phyloP scores from a whole-genome alignment of 352 stramenopile genomes.

The Globisporangium parvum region DNA sequence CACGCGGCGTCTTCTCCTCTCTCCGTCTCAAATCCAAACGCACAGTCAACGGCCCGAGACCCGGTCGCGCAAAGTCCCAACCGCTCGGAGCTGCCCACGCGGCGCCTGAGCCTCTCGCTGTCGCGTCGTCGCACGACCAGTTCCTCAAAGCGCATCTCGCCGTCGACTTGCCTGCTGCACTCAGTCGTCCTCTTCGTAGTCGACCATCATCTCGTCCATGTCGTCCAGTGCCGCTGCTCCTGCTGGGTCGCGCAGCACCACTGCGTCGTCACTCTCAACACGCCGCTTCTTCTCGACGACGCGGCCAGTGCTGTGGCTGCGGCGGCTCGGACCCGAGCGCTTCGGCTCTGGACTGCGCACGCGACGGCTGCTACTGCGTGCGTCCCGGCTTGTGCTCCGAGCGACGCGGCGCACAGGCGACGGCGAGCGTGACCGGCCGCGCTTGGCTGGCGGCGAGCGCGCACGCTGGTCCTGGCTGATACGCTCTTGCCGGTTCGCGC shows the following conservation, averaged over 20 bases:
- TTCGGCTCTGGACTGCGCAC: constrained; percentile 8
- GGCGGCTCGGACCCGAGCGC: background rate
- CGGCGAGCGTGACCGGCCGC: constrained; percentile 26
- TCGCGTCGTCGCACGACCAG: background rate
- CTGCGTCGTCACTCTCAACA: constrained; percentile 18
- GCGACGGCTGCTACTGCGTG: background rate
- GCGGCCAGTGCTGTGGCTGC: background rate
- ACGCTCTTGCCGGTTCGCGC: background rate
- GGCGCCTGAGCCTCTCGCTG: constrained; percentile 6
- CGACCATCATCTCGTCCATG: constrained; percentile 74
- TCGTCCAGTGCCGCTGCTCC: constrained; percentile 43
- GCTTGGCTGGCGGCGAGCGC: constrained; percentile 10
- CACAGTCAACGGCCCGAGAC: no score
- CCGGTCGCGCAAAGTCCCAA: background rate
- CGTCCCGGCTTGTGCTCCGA: background rate
- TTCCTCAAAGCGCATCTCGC: background rate
- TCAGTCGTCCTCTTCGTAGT: constrained; percentile 80
- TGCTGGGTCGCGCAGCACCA: constrained; percentile 25
- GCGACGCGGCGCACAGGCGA: constrained; percentile 24
- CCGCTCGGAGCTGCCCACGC: constrained; percentile 14
- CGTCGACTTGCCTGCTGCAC: constrained; percentile 19
- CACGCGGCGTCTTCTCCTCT: no score
- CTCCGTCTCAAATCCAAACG: no score
- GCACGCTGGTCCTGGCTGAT: no score
- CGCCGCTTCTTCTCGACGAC: constrained; percentile 14